Evolutionary conservation across 2,329 filamentous ascomycete genomes (phyloP), one percentile per base, ranked within the genome.

Genomic region (Rhynchosporium graminicola): DNA sequence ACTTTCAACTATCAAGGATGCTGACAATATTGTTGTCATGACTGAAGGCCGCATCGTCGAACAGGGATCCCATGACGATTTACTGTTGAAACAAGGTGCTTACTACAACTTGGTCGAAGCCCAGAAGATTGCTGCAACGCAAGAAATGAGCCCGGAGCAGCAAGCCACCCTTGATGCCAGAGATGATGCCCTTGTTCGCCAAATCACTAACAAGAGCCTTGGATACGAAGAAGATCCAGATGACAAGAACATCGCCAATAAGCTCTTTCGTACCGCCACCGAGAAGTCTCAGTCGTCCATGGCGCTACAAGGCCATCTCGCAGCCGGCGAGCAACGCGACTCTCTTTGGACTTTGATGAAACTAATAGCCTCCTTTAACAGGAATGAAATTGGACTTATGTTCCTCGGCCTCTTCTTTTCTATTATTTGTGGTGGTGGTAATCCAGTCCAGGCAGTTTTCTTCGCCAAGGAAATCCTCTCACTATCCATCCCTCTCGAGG

Each of bases 11-110:
- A 97, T 99, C 79, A 92, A 87, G 76, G 88, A 92, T 66, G 94
- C 94, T 0, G 90, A 98, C 76, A 97, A 97, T 72, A 99, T 99
- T 69, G 91, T 98, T 12, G 94, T 97, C 66, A 94, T 99, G 88
- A 83, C 87, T 4, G 78, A 87, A 64, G 95, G 95, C 12, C 79
- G 82, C n/a, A 96, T 99, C 63, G 82, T 96, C 12, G 95, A 99
- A 76, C 92, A 97, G 76, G 95, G 95, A 57, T 93, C 86, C 0
- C 95, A 98, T 74, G 85, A 94, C 63, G 82, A 89, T 13, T 82
- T 99, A 10, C 79, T 98, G 2, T 85, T 87, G 68, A 81, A 77
- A 63, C 78, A 84, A 66, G 87, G 85, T 26, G 88, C 92, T 8
- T 99, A 98, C 76, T 89, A 84, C 75, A 90, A 87, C 62, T 84